Evolutionary conservation across 1,284 basidiomycete species (phyloP).

Genomic region (Microbotryum scabiosae): DNA sequence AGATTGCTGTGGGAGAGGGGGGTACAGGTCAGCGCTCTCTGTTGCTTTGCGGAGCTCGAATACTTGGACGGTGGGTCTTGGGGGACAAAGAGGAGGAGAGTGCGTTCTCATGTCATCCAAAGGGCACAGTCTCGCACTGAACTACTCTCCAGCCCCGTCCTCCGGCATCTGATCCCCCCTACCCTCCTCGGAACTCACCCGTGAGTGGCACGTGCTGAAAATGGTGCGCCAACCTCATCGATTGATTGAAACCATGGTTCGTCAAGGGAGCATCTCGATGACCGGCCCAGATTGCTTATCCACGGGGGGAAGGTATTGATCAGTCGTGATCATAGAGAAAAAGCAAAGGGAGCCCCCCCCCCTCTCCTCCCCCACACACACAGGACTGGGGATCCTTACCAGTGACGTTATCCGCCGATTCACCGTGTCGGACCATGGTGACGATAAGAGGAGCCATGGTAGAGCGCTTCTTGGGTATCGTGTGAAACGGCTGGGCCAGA

Average conservation of each 20-base stretch:
- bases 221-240: slow-evolving; percentile 28
- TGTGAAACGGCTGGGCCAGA: no score
- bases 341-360: background rate
- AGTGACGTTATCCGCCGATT: slow-evolving; percentile 27
- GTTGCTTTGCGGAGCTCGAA: no score
- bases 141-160: background rate
- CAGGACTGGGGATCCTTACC: background rate
- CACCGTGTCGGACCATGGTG: slow-evolving; percentile 31
- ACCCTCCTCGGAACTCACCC: slow-evolving; percentile 6
- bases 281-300: slow-evolving; percentile 30
- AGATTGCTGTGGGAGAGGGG: slow-evolving; percentile 47
- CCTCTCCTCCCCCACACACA: no score
- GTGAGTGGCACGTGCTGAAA: slow-evolving; percentile 32
- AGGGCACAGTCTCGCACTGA: background rate
- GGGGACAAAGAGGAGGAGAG: background rate
- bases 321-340: background rate
- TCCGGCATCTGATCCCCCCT: background rate
- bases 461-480: no score
- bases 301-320: background rate
- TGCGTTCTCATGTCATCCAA: no score
- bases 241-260: slow-evolving; percentile 31
- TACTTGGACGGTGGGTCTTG: background rate
- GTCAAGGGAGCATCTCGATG: slow-evolving; percentile 29
- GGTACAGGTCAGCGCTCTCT: background rate
- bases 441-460: slow-evolving; percentile 24